Percentiles rank a stretch among this genome's conserved stretches.
These are phyloP conservation scores for Citrus cavaleriei DNA, from an alignment of 345 rosid species.

Conservation along the genomic window DNA sequence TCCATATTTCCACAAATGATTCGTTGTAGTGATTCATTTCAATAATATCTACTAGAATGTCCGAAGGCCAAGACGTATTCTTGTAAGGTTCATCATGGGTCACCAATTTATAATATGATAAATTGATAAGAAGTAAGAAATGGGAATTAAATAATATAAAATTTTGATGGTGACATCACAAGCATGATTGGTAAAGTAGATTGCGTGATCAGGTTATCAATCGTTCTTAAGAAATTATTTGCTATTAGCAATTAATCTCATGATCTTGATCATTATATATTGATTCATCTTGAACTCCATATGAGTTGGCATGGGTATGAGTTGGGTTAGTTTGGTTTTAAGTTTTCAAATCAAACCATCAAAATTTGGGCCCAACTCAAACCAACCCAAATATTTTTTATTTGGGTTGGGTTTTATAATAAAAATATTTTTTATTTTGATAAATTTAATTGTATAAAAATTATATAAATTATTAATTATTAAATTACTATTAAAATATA, in stretches of 20 bases:
- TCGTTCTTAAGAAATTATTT: background rate
- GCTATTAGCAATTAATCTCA: background rate
- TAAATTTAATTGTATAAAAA: too few relatives aligned
- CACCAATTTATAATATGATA: background rate
- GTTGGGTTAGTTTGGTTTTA: too few relatives aligned
- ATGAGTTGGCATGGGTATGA: too few relatives aligned
- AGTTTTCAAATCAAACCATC: too few relatives aligned
- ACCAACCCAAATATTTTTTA: too few relatives aligned
- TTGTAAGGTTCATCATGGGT: background rate
- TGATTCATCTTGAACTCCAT: too few relatives aligned
- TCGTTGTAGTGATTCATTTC: background rate
- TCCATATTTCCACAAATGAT: background rate
- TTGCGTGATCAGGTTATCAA: background rate
- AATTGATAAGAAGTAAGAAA: background rate
- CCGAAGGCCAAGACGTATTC: background rate
- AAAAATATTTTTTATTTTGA: too few relatives aligned
- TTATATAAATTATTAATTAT: too few relatives aligned
- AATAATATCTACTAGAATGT: background rate
- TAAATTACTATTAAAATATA: too few relatives aligned
- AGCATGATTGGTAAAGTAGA: background rate
- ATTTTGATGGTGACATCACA: background rate
- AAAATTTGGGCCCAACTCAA: too few relatives aligned
- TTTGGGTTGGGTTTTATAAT: too few relatives aligned
- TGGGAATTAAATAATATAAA: background rate
- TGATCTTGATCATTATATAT: background rate